Conservation (phyloP, 2,329 filamentous ascomycete genomes). For the Trichophyton verrucosum region DNA sequence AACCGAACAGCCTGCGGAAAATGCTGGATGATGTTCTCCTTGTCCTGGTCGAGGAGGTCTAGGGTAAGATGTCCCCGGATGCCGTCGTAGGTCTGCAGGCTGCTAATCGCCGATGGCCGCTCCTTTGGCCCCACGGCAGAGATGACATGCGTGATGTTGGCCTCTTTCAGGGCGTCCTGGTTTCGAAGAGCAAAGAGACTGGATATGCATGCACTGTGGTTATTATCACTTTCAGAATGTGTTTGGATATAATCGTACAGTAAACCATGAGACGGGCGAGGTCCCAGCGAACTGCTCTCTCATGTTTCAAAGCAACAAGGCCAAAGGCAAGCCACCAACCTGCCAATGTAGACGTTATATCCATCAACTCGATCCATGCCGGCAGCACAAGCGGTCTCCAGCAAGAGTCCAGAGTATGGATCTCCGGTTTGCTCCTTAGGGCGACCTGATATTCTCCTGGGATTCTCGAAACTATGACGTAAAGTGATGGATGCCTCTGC, state of each 20-base stretch:
- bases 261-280: too few relatives aligned
- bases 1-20: slow-evolving; percentile 68
- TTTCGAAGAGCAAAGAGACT: slow-evolving; percentile 70
- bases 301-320: background rate
- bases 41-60: slow-evolving; percentile 82
- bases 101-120: background rate
- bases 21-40: slow-evolving; percentile 71
- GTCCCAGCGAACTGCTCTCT: background rate
- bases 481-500: background rate
- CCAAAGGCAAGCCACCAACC: background rate
- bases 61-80: background rate
- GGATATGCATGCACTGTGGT: slow-evolving; percentile 6
- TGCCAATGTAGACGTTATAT: slow-evolving; percentile 5
- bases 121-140: slow-evolving; percentile 53
- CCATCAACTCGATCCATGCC: slow-evolving; percentile 1
- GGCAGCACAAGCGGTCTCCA: background rate
- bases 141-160: slow-evolving; percentile 78
- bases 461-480: background rate
- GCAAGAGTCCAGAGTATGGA: background rate
- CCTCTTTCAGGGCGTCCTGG: slow-evolving; percentile 54
- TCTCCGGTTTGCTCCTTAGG: background rate
- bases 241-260: too few relatives aligned
- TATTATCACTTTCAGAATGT: too few relatives aligned
- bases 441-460: background rate
- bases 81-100: background rate